Percentiles rank a stretch among this genome's conserved stretches.
These are phyloP conservation scores for Canariomyces notabilis DNA, from an alignment of 2,329 filamentous ascomycete genomes.

Conservation along the genomic window DNA sequence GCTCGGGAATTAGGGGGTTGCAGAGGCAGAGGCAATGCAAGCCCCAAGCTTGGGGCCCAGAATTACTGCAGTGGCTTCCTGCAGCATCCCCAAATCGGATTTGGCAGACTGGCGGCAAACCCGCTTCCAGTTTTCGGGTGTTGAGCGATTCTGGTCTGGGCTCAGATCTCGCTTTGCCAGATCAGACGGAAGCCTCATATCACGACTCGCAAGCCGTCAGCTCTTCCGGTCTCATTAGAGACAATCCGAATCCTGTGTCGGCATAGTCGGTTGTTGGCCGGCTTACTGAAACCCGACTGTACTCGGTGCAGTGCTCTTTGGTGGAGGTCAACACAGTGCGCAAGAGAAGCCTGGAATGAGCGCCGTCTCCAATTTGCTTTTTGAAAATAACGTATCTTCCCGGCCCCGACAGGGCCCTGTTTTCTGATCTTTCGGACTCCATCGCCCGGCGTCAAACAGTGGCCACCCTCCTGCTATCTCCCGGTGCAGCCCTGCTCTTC, in stretches of 20 bases:
- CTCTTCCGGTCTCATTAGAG: constrained; percentile 17
- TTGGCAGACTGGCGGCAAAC: background rate
- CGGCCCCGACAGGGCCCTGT: background rate
- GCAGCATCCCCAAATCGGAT: background rate
- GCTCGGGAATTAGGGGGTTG: background rate
- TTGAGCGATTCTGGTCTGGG: constrained; percentile 12
- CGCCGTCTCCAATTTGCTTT: background rate
- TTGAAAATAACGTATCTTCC: background rate
- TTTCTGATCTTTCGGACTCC: background rate
- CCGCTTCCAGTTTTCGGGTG: background rate
- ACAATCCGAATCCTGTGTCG: background rate
- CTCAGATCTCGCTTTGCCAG: constrained; percentile 10
- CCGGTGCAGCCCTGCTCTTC: background rate
- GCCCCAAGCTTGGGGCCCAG: background rate
- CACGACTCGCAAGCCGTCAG: constrained; percentile 17
- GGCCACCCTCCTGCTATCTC: background rate
- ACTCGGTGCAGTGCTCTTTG: background rate
- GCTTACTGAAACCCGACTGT: background rate
- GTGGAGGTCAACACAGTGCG: background rate
- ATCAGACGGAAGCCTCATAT: constrained; percentile 10
- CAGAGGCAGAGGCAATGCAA: background rate
- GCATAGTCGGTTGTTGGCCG: background rate
- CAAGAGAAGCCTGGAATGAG: background rate
- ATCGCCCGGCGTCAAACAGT: background rate
- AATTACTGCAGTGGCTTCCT: background rate